Percentiles rank a stretch among this genome's conserved stretches.
These are phyloP conservation scores for Capillidium heterosporum DNA, from an alignment of 371 early-diverging fungal genomes.

Conservation along the genomic window DNA sequence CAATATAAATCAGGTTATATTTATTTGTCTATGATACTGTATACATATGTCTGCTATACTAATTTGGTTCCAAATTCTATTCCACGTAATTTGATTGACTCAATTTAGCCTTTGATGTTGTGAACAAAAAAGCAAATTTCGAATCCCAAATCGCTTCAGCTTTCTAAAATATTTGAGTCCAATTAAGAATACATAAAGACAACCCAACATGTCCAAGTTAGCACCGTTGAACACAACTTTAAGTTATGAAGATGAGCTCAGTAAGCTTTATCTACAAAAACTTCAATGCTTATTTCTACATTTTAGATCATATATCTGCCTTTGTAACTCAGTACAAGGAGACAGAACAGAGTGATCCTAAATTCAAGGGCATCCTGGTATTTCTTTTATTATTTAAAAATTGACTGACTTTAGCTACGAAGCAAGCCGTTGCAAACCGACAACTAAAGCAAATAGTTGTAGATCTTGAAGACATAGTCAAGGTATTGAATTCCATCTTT, in stretches of 20 bases:
- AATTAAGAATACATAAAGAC: no score
- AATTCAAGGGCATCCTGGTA: not conserved
- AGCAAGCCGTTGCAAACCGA: slow-evolving; percentile 42
- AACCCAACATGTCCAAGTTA: slow-evolving; percentile 1
- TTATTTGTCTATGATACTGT: no score
- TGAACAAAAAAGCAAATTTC: no score
- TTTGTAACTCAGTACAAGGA: not conserved
- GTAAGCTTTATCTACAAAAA: not conserved
- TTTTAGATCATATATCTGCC: not conserved
- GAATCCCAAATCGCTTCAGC: no score
- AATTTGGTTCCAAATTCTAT: no score
- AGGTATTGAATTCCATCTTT: slow-evolving; percentile 14
- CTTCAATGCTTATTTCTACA: not conserved
- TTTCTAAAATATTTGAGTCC: no score
- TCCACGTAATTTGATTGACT: no score
- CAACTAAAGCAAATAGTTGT: slow-evolving; percentile 27
- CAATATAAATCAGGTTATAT: no score
- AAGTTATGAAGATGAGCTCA: not conserved
- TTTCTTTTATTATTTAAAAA: not conserved
- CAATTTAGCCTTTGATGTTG: no score
- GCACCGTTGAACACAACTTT: not conserved
- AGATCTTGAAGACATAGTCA: slow-evolving; percentile 38
- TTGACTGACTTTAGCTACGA: no score
- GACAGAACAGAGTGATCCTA: not conserved
- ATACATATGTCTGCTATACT: no score